Conservation (phyloP, 1,284 basidiomycete genomes). For the Apiotrichum gracile region DNA sequence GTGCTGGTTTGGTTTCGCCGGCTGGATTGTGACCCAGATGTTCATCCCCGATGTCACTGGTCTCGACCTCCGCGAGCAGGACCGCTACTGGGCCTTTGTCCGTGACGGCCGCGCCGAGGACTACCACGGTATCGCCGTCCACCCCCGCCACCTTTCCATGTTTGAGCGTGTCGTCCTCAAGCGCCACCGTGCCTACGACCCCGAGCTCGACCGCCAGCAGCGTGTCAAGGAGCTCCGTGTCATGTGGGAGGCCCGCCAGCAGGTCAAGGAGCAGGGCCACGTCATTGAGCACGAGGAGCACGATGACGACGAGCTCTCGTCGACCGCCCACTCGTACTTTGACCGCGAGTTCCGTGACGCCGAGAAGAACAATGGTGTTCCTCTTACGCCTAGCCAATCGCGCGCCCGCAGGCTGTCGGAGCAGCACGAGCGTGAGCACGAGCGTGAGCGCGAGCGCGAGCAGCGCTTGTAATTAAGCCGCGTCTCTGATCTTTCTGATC, state of each 20-base stretch:
- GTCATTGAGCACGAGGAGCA: slow-evolving; percentile 20
- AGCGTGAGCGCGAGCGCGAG: neutral
- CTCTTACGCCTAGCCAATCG: neutral
- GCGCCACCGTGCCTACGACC: slow-evolving; percentile 51
- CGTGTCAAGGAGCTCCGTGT: slow-evolving; percentile 51
- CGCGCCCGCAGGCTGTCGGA: neutral
- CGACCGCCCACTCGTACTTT: slow-evolving; percentile 24
- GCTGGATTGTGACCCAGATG: slow-evolving; percentile 48
- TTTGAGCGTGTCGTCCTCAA: slow-evolving; percentile 52
- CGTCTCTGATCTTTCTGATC: neutral
- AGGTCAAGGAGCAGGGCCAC: slow-evolving; percentile 20
- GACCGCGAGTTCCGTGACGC: slow-evolving; percentile 19
- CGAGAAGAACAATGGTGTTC: slow-evolving; percentile 6
- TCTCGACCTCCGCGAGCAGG: slow-evolving; percentile 54
- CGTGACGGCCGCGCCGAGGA: slow-evolving; percentile 49
- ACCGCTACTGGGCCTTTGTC: slow-evolving; percentile 54
- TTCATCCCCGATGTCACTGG: slow-evolving; percentile 55
- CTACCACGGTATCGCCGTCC: slow-evolving; percentile 55
- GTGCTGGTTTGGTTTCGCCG: slow-evolving; percentile 53
- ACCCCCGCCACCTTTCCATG: slow-evolving; percentile 52
- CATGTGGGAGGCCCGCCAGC: slow-evolving; percentile 43
- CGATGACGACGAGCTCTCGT: slow-evolving; percentile 27
- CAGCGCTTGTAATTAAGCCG: neutral
- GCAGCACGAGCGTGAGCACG: neutral
- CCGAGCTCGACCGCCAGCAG: slow-evolving; percentile 50